phyloP scores from a whole-genome alignment of 73 alveolate species.

The Tetrahymena borealis region DNA sequence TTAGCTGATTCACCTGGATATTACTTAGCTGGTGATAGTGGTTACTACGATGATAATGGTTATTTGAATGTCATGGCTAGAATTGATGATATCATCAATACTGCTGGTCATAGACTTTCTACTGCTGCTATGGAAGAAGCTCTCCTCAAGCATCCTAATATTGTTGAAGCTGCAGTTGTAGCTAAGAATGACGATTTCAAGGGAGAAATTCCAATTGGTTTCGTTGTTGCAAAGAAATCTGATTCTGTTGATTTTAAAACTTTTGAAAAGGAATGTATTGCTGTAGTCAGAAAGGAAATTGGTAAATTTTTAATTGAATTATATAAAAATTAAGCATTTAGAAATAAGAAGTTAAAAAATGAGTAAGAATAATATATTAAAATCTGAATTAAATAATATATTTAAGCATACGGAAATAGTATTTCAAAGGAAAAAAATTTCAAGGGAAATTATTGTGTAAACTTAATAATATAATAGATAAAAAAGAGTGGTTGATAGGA shows the following conservation, averaged over 20 bases:
- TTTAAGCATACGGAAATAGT: too few relatives aligned
- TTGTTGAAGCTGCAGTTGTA: conserved; percentile 95
- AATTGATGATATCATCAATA: conserved; percentile 84
- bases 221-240: conserved; percentile 78
- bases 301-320: too few relatives aligned
- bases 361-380: too few relatives aligned
- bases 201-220: conserved; percentile 95
- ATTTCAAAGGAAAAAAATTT: too few relatives aligned
- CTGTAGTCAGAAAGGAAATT: conserved; percentile 59
- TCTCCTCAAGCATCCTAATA: conserved; percentile 65
- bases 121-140: conserved; percentile 85
- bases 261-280: conserved; percentile 54
- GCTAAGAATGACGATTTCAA: conserved; percentile 81
- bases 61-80: conserved; percentile 74
- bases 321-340: too few relatives aligned
- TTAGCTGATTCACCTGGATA: conserved; percentile 87
- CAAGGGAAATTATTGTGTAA: too few relatives aligned
- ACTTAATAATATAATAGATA: too few relatives aligned
- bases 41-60: conserved; percentile 77
- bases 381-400: too few relatives aligned
- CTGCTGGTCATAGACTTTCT: conserved; percentile 88
- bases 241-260: conserved; percentile 10
- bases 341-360: too few relatives aligned
- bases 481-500: too few relatives aligned
- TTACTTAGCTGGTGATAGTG: conserved; percentile 95